Percentiles rank a stretch among this genome's conserved stretches.
Evolutionary conservation across 139 green algal species (phyloP).

Genomic region (Chlamydomonas urium): DNA sequence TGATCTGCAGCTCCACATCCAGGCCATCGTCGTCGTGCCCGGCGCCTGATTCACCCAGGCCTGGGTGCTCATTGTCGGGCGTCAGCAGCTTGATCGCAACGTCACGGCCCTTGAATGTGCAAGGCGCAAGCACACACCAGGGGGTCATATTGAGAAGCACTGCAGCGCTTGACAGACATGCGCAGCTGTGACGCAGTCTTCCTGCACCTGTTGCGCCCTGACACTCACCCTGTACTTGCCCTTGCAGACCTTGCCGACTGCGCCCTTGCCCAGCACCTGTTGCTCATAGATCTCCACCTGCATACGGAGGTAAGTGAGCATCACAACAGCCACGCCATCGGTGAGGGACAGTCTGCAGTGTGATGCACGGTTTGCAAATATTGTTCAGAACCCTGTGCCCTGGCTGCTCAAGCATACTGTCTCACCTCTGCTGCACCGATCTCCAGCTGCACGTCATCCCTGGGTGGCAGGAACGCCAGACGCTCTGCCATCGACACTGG

Average conservation of each 20-base stretch:
- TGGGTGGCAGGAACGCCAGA: no score
- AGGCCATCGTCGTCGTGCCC: not conserved
- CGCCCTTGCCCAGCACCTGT: not conserved
- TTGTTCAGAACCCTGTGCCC: no score
- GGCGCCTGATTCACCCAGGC: not conserved
- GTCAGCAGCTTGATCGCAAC: constrained; percentile 9
- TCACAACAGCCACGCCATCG: no score
- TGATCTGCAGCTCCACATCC: constrained; percentile 15
- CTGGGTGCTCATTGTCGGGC: not conserved
- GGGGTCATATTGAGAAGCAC: not conserved
- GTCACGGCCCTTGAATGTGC: not conserved
- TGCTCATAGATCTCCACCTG: not conserved
- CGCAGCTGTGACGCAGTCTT: not conserved
- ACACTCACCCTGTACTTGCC: constrained; percentile 1
- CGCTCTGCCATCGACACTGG: no score
- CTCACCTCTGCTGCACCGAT: no score
- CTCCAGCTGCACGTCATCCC: no score
- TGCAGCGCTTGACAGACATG: not conserved
- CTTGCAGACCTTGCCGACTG: not conserved
- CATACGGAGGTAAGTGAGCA: no score
- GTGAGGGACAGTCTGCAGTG: no score
- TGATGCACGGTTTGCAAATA: no score
- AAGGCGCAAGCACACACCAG: not conserved
- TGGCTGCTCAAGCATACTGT: no score
- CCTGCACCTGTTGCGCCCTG: not conserved